Base-by-base conservation (phyloP, 176 grass and related monocot species). In the Avena sativa region DNA sequence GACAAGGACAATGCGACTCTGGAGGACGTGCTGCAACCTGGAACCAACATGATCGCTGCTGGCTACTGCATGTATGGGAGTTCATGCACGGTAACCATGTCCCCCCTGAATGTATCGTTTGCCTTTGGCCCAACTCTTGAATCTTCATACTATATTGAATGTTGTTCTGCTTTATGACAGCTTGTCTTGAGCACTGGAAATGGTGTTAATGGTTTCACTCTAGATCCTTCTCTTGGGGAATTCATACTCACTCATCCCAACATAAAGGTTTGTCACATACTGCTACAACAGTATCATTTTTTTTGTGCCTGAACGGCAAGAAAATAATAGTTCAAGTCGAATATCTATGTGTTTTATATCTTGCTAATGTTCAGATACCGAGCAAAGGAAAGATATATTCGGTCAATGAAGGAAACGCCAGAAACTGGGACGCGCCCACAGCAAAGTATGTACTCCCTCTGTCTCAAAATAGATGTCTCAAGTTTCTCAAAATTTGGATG, bases 31-130 rank as follows among this genome's bases (percentile, higher is more conserved):
- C 67, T 96, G 51, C 97, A 96, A 84, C 91, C 97, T 30, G 97
- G 94, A 63, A 99, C 90, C 11, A 15, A 97, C 79, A 96, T 97
- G 97, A 62, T 97, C 38, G 97, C 94, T 71, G 97, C 97, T 79
- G 97, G 97, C 11, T 99, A 99, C 51, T 99, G 97, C 86, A 99
- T 99, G 97, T 99, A 99, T 3, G 92, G 94, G 28, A 99, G 97
- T 66, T 99, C 94, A 68, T 99, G 97, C 94, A 99, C 89, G 79
- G 97, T 99, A 99, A 91, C 3, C 64, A 75, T 74, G 14, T 44
- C 2, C 0, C 12, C 34, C 20, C 20, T 2, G 0, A 26, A 40
- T 30, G 36, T 2, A 51, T 32, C 4, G 2, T 44, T 85, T 0
- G 0, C 30, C 3, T 44, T 85, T 0, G 0, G n/a, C 3, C 1